Evolutionary conservation across 2,329 filamentous ascomycete genomes (phyloP).

Genomic region (Boeremia exigua): DNA sequence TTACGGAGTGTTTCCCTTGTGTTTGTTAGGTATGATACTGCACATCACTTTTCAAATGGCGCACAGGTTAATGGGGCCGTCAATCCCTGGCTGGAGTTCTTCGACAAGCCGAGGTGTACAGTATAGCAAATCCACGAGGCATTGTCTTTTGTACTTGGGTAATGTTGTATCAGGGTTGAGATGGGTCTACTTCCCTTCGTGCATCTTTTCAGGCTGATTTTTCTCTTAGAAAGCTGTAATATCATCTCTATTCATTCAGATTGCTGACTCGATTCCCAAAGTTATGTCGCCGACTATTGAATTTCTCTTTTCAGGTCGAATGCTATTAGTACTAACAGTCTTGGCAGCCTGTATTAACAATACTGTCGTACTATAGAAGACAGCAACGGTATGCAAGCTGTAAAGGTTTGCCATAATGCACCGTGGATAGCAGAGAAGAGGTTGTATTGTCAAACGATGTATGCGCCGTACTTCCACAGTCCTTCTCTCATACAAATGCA

Average conservation of each 20-base stretch:
- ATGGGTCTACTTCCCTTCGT: background rate
- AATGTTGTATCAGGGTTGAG: background rate
- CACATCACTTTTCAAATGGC: background rate
- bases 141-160: conserved; percentile 4
- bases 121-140: background rate
- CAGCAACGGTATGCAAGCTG: too few species aligned
- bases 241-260: background rate
- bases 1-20: background rate
- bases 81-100: background rate
- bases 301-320: too few species aligned
- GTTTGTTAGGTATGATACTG: background rate
- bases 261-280: background rate
- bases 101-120: background rate
- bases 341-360: too few species aligned
- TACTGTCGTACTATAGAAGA: too few species aligned
- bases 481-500: too few species aligned
- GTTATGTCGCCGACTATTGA: background rate
- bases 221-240: background rate
- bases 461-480: too few species aligned
- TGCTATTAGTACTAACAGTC: too few species aligned
- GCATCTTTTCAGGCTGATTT: background rate
- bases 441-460: too few species aligned
- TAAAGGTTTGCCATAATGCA: too few species aligned
- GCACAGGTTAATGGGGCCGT: background rate
- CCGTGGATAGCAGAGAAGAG: too few species aligned